These are phyloP conservation scores for Cryptococcus jaspeensis DNA, from an alignment of 1,284 basidiomycete species.

Conservation along the genomic window DNA sequence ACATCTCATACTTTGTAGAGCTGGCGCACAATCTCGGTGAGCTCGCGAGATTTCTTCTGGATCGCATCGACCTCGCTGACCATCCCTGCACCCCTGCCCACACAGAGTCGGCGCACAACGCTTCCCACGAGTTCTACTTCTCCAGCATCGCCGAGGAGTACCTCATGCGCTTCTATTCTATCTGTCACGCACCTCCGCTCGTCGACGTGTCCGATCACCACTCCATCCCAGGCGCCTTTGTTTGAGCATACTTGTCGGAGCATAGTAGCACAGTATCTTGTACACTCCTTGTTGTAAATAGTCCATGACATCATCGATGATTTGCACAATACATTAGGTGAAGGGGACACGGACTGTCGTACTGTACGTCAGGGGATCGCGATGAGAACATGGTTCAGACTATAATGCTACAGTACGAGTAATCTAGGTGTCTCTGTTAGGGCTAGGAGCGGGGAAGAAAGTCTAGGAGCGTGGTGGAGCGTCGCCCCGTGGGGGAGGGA, in stretches of 20 bases:
- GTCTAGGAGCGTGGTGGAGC: background rate
- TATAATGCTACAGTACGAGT: no score
- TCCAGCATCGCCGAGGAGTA: slow-evolving; percentile 79
- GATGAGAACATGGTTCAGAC: no score
- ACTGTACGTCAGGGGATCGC: no score
- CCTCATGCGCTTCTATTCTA: slow-evolving; percentile 37
- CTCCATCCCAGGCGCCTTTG: background rate
- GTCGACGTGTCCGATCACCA: slow-evolving; percentile 2
- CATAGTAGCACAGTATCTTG: background rate
- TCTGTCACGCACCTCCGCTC: background rate
- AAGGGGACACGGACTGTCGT: no score
- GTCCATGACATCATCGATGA: background rate
- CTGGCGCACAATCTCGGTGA: slow-evolving; percentile 43
- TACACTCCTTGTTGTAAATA: background rate
- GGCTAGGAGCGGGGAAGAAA: no score
- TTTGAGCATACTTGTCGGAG: background rate
- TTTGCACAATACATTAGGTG: no score
- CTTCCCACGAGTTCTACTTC: slow-evolving; percentile 85
- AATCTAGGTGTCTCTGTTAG: no score
- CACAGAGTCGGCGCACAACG: slow-evolving; percentile 51
- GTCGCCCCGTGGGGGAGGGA: background rate
- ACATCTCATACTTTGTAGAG: slow-evolving; percentile 17
- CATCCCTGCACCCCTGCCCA: no score
- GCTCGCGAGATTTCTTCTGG: background rate
- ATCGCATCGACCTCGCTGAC: slow-evolving; percentile 6